Conservation (phyloP, 257 asterid genomes). For the Solanum chaucha region DNA sequence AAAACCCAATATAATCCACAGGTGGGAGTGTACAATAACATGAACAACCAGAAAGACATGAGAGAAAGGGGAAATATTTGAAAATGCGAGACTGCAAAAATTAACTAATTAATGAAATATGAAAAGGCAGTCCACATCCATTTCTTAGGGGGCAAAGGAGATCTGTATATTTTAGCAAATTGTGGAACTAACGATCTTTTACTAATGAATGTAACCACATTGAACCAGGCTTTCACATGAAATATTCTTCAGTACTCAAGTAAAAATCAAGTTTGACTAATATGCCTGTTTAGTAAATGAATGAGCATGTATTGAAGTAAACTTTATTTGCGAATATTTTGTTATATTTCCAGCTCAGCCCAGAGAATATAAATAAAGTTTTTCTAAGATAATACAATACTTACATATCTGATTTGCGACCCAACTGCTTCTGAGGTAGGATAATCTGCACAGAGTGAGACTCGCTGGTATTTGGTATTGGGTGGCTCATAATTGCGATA, state of each 20-base stretch:
- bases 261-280: background rate
- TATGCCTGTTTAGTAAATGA: background rate
- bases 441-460: slow-evolving; percentile 87
- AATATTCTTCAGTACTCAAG: background rate
- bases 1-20: background rate
- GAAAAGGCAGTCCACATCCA: background rate
- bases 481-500: slow-evolving; percentile 92
- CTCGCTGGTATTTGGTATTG: slow-evolving; percentile 80
- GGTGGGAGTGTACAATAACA: background rate
- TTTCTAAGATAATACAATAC: slow-evolving; percentile 3
- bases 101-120: background rate
- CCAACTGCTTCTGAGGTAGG: slow-evolving; percentile 93
- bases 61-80: background rate
- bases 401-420: slow-evolving; percentile 88
- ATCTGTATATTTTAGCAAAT: background rate
- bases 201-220: background rate
- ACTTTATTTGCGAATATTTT: background rate
- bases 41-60: background rate
- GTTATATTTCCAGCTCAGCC: background rate
- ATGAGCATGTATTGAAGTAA: background rate
- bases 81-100: background rate
- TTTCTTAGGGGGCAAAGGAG: background rate
- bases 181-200: background rate
- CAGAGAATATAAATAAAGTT: background rate
- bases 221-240: background rate